Percentiles rank a stretch among this genome's conserved stretches.
Evolutionary conservation across 108 stramenopile species (phyloP).

Genomic region (Skeletonema potamos): DNA sequence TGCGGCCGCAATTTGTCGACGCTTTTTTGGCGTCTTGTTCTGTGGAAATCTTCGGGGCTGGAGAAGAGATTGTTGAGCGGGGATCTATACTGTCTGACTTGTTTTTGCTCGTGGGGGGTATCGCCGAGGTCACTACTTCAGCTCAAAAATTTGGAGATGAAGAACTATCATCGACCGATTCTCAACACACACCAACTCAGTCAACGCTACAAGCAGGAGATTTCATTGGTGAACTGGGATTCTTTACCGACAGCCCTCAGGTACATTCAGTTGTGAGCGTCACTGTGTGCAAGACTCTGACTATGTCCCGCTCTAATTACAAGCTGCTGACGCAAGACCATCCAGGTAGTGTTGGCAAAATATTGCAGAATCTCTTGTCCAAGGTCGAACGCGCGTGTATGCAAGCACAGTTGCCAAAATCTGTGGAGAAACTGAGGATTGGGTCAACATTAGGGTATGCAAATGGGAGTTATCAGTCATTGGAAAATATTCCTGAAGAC

Average conservation of each 20-base stretch:
- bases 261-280: conserved; percentile 38
- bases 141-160: neutral
- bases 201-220: conserved; percentile 27
- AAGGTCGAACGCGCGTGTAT: conserved; percentile 35
- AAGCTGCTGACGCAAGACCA: conserved; percentile 49
- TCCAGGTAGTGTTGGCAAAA: conserved; percentile 50
- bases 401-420: conserved; percentile 27
- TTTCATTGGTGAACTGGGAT: conserved; percentile 55
- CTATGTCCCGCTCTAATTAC: conserved; percentile 43
- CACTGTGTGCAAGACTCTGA: conserved; percentile 63
- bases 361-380: conserved; percentile 48
- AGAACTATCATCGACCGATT: neutral
- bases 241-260: conserved; percentile 58
- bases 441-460: conserved; percentile 37
- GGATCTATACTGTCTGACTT: conserved; percentile 52
- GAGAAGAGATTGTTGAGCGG: conserved; percentile 52
- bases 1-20: conserved; percentile 59
- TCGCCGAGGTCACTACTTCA: conserved; percentile 25
- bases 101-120: conserved; percentile 53
- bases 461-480: conserved; percentile 1
- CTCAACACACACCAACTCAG: conserved; percentile 4
- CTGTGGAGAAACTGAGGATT: conserved; percentile 33
- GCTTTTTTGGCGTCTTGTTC: conserved; percentile 52
- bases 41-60: conserved; percentile 58
- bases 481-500: neutral